Evolutionary conservation across 306 rosid species (phyloP).

Genomic region (Vicia villosa): DNA sequence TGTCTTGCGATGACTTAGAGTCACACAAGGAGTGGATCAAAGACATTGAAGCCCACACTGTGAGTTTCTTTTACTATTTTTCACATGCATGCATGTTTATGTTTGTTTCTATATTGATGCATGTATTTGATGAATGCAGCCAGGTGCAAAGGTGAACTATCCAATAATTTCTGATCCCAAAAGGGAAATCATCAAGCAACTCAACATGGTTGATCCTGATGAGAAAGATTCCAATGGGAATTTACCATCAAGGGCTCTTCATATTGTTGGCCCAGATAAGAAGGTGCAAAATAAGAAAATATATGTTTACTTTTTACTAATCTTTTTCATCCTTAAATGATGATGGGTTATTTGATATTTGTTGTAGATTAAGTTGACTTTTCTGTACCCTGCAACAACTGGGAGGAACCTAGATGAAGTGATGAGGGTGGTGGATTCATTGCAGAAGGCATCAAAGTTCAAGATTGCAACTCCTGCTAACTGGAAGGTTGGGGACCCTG

Average conservation of each 20-base stretch:
- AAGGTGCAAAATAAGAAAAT: conserved; percentile 38
- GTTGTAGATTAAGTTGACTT: conserved; percentile 68
- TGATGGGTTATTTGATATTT: neutral
- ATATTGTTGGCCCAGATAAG: conserved; percentile 71
- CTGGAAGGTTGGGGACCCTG: conserved; percentile 69
- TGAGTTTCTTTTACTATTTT: conserved; percentile 25
- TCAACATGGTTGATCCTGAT: conserved; percentile 89
- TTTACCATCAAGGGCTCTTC: conserved; percentile 84
- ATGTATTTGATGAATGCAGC: conserved; percentile 40
- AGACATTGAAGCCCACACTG: conserved; percentile 79
- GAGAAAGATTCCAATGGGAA: conserved; percentile 59
- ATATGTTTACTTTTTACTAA: neutral
- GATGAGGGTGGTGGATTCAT: conserved; percentile 73
- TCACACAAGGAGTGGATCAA: conserved; percentile 75
- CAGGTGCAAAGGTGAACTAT: conserved; percentile 65
- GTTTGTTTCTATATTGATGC: neutral
- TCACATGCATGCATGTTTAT: neutral
- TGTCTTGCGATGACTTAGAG: conserved; percentile 67
- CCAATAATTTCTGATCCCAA: conserved; percentile 68
- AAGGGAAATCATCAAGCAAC: conserved; percentile 68
- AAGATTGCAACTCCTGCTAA: conserved; percentile 76
- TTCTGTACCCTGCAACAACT: conserved; percentile 74
- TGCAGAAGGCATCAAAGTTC: conserved; percentile 60
- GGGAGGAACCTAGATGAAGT: conserved; percentile 93
- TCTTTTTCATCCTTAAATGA: neutral